Base-by-base conservation (phyloP, 208 protist genomes). In the Lotmaria passim region DNA sequence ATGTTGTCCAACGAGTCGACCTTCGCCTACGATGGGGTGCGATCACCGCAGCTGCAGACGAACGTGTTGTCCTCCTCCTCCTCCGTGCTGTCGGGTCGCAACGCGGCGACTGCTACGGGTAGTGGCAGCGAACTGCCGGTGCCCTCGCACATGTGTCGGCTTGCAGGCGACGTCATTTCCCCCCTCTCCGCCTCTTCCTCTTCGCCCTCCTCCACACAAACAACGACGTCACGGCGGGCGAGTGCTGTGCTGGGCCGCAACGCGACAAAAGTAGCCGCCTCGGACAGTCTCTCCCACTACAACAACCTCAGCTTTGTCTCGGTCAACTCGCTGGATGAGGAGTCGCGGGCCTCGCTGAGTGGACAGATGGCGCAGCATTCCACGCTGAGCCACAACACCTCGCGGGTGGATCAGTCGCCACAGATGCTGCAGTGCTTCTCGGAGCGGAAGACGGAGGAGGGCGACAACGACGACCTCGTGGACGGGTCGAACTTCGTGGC, bases 231-330 rank as follows among this genome's bases (percentile, higher is more conserved):
- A 28, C 59, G 23, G 1, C 69, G 43, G 5, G 23, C 51, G 4
- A 67, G 60, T 39, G 36, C 8, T 8, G 3, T 33, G 50, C n/a
- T 39, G 23, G 21, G 10, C 7, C 36, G 59, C 46, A 65, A 52
- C 31, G 19, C 14, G 17, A 24, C 59, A 11, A 55, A 39, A 31
- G 12, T n/a, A n/a, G n/a, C 34, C 34, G 50, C 62, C 31, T 52
- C 38, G 3, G 36, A 28, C 30, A 65, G 24, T 15, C 34, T 69
- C 34, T 69, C 33, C 23, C 47, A 58, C 48, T 50, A 3, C 61
- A 56, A 24, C 48, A 58, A 34, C 62, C 46, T 24, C 23, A 59
- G 38, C 62, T 56, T 46, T 38, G 47, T 38, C 31, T 69, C 50
- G 8, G 48, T 33, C 0, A 36, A 48, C 48, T 69, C 62, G 34